Conservation (phyloP, 2,329 filamentous ascomycete genomes). For the Parasarocladium wereldwijsianum region DNA sequence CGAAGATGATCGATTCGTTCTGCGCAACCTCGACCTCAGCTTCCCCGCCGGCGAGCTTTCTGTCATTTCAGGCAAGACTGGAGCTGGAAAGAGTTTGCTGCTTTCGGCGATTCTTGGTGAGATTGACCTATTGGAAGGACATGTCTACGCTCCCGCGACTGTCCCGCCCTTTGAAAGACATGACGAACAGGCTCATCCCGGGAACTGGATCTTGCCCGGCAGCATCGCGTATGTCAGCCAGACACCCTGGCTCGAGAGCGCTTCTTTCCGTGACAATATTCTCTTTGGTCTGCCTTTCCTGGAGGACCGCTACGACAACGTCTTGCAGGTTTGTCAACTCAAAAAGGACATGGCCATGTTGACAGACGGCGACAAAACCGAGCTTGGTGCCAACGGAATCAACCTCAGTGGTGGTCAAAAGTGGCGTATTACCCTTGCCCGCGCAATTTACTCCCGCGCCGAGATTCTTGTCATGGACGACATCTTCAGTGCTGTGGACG, state of each 20-base stretch:
- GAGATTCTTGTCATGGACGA: constrained; percentile 69
- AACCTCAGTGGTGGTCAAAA: constrained; percentile 74
- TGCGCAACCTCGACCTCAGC: constrained; percentile 47
- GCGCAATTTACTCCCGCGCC: constrained; percentile 66
- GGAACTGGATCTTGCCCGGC: constrained; percentile 54
- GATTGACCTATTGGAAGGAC: constrained; percentile 51
- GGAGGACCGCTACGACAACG: constrained; percentile 53
- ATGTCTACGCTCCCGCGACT: constrained; percentile 38
- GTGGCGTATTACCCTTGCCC: constrained; percentile 67
- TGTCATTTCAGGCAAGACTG: constrained; percentile 63
- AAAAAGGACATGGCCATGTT: constrained; percentile 65
- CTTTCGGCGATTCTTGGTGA: constrained; percentile 63
- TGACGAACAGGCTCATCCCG: constrained; percentile 45
- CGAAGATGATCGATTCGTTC: constrained; percentile 45
- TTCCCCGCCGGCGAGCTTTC: constrained; percentile 58
- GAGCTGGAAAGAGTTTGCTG: constrained; percentile 63
- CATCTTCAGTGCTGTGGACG: constrained; percentile 71
- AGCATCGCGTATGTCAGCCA: constrained; percentile 64
- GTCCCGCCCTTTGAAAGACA: constrained; percentile 38
- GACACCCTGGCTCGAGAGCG: constrained; percentile 77
- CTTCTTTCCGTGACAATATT: constrained; percentile 64
- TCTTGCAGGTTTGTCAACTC: constrained; percentile 58
- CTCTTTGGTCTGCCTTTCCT: constrained; percentile 61
- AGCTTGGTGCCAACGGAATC: constrained; percentile 74
- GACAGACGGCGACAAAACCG: constrained; percentile 61